Evolutionary conservation across 805 yeast species (phyloP).

Genomic region (Candida silvicultrix): DNA sequence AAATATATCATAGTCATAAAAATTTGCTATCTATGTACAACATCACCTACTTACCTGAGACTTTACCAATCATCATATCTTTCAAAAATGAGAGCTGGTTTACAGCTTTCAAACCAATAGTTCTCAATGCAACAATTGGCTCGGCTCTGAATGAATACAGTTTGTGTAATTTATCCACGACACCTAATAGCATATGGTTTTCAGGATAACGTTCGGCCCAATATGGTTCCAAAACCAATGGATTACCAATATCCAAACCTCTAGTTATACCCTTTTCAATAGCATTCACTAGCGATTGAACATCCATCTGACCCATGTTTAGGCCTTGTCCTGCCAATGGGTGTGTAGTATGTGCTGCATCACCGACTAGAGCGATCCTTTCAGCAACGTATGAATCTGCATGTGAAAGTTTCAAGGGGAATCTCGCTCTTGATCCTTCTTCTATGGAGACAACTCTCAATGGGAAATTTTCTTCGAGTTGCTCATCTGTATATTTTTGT

Average conservation of each 20-base stretch:
- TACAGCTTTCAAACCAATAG: slow-evolving; percentile 67
- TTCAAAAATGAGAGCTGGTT: slow-evolving; percentile 63
- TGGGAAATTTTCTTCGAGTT: slow-evolving; percentile 60
- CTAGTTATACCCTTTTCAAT: slow-evolving; percentile 64
- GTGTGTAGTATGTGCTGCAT: slow-evolving; percentile 96
- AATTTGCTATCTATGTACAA: neutral
- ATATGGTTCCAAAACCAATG: slow-evolving; percentile 78
- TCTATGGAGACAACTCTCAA: slow-evolving; percentile 54
- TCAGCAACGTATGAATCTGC: slow-evolving; percentile 85
- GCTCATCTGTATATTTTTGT: slow-evolving; percentile 29
- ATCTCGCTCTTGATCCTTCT: slow-evolving; percentile 68
- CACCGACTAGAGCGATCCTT: slow-evolving; percentile 91
- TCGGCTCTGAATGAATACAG: slow-evolving; percentile 66
- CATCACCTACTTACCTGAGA: slow-evolving; percentile 35
- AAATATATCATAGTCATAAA: no score
- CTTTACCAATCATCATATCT: slow-evolving; percentile 56
- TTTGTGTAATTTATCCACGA: slow-evolving; percentile 89
- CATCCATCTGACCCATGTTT: slow-evolving; percentile 96
- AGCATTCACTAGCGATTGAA: slow-evolving; percentile 59
- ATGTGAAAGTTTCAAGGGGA: slow-evolving; percentile 84
- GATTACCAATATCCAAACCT: slow-evolving; percentile 85
- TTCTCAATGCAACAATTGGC: slow-evolving; percentile 71
- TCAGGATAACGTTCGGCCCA: slow-evolving; percentile 76
- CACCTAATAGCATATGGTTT: slow-evolving; percentile 78
- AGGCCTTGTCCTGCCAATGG: slow-evolving; percentile 98